Percentiles rank a stretch among this genome's conserved stretches.
Evolutionary conservation across 805 yeast genomes (phyloP).

Genomic region (Tetrapisispora phaffii): DNA sequence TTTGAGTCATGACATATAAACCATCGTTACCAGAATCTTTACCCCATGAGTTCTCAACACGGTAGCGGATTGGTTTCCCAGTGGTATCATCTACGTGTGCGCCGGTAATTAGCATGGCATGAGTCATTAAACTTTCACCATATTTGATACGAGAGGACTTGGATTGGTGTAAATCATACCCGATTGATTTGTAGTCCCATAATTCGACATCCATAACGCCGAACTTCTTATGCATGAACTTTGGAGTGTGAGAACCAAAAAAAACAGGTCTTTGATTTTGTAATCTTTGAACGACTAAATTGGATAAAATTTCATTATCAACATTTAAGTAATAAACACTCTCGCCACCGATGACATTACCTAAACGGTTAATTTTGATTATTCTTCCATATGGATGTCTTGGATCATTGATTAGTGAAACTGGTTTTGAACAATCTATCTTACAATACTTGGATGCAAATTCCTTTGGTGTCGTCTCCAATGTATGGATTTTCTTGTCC

Average conservation of each 20-base stretch:
- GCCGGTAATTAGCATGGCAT: slow-evolving; percentile 80
- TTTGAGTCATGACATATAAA: slow-evolving; percentile 60
- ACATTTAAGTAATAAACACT: slow-evolving; percentile 64
- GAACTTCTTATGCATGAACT: slow-evolving; percentile 48
- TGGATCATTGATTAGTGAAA: slow-evolving; percentile 75
- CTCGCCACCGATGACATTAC: slow-evolving; percentile 63
- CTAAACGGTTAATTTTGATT: slow-evolving; percentile 63
- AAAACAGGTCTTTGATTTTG: slow-evolving; percentile 70
- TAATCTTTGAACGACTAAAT: slow-evolving; percentile 56
- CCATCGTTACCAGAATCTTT: slow-evolving; percentile 58
- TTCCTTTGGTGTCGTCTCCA: slow-evolving; percentile 52
- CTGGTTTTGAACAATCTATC: slow-evolving; percentile 41
- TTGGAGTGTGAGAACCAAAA: slow-evolving; percentile 86
- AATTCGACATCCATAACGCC: slow-evolving; percentile 68
- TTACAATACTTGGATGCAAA: slow-evolving; percentile 49
- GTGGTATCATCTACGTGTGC: slow-evolving; percentile 55
- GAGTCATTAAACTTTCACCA: slow-evolving; percentile 74
- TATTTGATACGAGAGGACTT: slow-evolving; percentile 65
- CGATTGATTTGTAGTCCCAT: slow-evolving; percentile 55
- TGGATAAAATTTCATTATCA: slow-evolving; percentile 47
- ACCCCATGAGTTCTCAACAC: slow-evolving; percentile 77
- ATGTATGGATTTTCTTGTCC: slow-evolving; percentile 42
- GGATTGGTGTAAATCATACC: slow-evolving; percentile 40
- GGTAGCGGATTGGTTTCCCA: slow-evolving; percentile 55
- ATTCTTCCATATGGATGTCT: slow-evolving; percentile 58